These are phyloP conservation scores for Claviceps digitariae DNA, from an alignment of 2,329 filamentous ascomycete genomes.

Conservation along the genomic window DNA sequence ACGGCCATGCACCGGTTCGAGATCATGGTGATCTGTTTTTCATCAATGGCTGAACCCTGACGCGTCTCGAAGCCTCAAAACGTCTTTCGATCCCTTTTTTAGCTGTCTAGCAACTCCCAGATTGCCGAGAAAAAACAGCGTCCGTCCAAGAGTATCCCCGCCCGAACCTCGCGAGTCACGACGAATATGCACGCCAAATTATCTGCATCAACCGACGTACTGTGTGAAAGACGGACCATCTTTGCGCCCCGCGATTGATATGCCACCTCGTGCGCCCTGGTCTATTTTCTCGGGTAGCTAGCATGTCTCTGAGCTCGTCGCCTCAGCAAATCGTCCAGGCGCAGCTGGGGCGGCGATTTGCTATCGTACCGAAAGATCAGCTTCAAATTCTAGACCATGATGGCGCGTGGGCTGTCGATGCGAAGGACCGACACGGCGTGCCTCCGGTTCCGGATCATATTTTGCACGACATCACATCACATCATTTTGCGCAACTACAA, in stretches of 20 bases:
- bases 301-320: slow-evolving; percentile 15
- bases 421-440: slow-evolving; percentile 12
- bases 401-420: slow-evolving; percentile 23
- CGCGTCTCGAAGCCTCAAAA: neutral
- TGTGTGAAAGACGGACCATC: neutral
- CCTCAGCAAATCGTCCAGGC: slow-evolving; percentile 12
- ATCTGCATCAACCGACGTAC: neutral
- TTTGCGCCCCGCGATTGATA: neutral
- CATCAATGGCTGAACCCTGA: neutral
- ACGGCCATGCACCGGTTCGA: no score
- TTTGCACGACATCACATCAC: slow-evolving; percentile 17
- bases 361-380: slow-evolving; percentile 26
- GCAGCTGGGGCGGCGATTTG: slow-evolving; percentile 15
- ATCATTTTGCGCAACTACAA: slow-evolving; percentile 7
- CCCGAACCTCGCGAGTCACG: neutral
- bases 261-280: neutral
- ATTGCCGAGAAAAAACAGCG: neutral
- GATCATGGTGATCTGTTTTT: neutral
- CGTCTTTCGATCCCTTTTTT: neutral
- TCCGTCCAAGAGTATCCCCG: neutral
- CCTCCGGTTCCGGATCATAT: slow-evolving; percentile 23
- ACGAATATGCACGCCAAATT: neutral
- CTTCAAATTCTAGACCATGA: slow-evolving; percentile 19
- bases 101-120: neutral
- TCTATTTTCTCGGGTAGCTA: neutral